phyloP scores from a whole-genome alignment of 2,329 filamentous ascomycete genomes.

The Herpotrichia juniperi region DNA sequence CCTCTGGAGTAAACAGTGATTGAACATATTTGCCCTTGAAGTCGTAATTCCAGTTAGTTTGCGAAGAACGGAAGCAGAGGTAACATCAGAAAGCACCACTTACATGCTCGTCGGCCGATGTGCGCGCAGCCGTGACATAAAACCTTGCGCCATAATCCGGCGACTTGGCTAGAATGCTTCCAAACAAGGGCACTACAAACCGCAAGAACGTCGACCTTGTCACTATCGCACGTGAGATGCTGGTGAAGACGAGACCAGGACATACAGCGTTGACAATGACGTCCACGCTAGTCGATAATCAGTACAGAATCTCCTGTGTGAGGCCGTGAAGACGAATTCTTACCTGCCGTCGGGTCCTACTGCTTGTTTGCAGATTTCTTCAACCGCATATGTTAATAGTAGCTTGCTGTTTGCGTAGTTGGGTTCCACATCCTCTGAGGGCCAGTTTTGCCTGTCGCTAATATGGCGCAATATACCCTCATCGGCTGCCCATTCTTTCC shows the following conservation, averaged over 20 bases:
- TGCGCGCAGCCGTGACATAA: constrained; percentile 12
- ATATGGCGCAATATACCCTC: constrained; percentile 12
- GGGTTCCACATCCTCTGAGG: constrained; percentile 5
- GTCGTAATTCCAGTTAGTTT: no score
- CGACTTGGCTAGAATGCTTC: constrained; percentile 12
- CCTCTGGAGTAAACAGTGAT: no score
- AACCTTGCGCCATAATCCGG: constrained; percentile 14
- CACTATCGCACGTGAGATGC: constrained; percentile 9
- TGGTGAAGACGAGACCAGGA: constrained; percentile 14
- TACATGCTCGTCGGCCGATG: constrained; percentile 13
- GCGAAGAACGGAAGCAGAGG: no score
- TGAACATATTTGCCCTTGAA: no score
- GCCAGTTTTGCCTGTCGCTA: constrained; percentile 14
- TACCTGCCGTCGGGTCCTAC: constrained; percentile 14
- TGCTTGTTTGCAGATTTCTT: constrained; percentile 10
- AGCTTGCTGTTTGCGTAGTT: constrained; percentile 17
- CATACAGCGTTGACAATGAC: constrained; percentile 15
- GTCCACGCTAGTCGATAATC: constrained; percentile 8
- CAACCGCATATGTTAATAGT: constrained; percentile 14
- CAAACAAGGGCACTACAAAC: constrained; percentile 3
- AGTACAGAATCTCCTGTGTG: constrained; percentile 2
- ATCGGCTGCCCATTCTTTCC: constrained; percentile 7
- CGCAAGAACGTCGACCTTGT: constrained; percentile 10
- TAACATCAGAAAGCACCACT: no score
- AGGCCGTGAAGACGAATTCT: constrained; percentile 2